Conservation (phyloP, 495 filamentous ascomycete genomes). For the Filosporella fistucella region DNA sequence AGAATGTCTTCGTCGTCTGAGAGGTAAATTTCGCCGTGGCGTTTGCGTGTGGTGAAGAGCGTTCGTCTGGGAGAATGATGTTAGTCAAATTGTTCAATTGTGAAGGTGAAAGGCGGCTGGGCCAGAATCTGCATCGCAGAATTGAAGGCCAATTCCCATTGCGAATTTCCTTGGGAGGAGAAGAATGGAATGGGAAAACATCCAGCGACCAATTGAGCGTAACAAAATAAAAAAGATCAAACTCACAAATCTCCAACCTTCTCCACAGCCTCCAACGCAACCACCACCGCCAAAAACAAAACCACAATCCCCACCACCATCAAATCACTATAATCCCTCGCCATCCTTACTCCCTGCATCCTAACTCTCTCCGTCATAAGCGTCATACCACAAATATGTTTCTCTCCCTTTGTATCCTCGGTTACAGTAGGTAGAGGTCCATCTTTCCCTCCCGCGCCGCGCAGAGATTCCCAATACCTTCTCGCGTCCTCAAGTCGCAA, state of each 20-base stretch:
- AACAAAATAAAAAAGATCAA: background rate
- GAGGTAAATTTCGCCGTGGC: conserved; percentile 24
- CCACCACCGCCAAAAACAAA: conserved; percentile 28
- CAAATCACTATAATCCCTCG: conserved; percentile 35
- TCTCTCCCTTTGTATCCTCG: background rate
- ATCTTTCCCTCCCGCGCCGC: background rate
- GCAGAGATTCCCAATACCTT: conserved; percentile 13
- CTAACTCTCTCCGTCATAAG: background rate
- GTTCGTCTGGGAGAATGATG: conserved; percentile 2
- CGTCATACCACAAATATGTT: background rate
- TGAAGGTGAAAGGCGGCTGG: too few relatives aligned
- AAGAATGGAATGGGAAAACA: background rate
- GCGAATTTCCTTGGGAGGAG: background rate
- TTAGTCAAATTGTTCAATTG: too few relatives aligned
- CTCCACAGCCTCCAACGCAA: conserved; percentile 32
- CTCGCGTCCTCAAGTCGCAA: conserved; percentile 15
- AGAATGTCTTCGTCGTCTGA: conserved; percentile 11
- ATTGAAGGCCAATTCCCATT: background rate
- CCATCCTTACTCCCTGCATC: conserved; percentile 13
- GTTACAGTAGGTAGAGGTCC: background rate
- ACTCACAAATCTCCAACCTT: conserved; percentile 30
- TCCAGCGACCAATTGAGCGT: background rate
- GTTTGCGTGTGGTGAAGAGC: conserved; percentile 5
- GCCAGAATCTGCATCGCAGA: background rate
- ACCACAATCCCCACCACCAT: conserved; percentile 31